Conservation (phyloP, 2,329 filamentous ascomycete species). For the Didymella sp. region DNA sequence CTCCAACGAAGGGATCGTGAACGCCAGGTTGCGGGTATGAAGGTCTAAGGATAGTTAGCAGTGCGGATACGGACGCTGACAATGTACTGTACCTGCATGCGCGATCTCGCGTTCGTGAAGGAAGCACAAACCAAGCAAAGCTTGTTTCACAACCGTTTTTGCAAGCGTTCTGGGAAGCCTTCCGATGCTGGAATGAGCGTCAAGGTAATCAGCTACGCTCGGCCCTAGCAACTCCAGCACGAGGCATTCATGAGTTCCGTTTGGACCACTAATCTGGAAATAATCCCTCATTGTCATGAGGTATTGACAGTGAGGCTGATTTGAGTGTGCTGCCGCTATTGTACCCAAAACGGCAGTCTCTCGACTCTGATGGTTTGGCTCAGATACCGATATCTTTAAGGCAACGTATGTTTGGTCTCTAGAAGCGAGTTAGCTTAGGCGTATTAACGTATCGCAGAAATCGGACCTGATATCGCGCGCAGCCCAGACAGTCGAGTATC, state of each 20-base stretch:
- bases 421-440: not conserved
- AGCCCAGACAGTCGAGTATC: slow-evolving; percentile 35
- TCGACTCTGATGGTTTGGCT: not conserved
- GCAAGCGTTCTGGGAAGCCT: slow-evolving; percentile 50
- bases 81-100: slow-evolving; percentile 33
- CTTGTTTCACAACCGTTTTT: slow-evolving; percentile 44
- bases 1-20: slow-evolving; percentile 30
- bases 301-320: slow-evolving; percentile 27
- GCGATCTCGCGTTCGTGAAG: slow-evolving; percentile 33
- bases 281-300: slow-evolving; percentile 48
- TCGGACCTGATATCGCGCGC: not conserved
- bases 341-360: slow-evolving; percentile 2
- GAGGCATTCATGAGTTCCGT: slow-evolving; percentile 56
- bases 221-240: slow-evolving; percentile 54
- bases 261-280: slow-evolving; percentile 53
- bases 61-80: not conserved
- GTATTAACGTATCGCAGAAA: not conserved
- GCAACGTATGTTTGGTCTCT: slow-evolving; percentile 6
- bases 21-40: slow-evolving; percentile 36
- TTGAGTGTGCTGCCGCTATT: not conserved
- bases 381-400: slow-evolving; percentile 2
- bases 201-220: slow-evolving; percentile 49
- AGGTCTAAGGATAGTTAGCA: slow-evolving; percentile 31
- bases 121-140: slow-evolving; percentile 26
- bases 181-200: slow-evolving; percentile 40